phyloP scores from a whole-genome alignment of 441 rosid genomes.

The Viola pubescens region DNA sequence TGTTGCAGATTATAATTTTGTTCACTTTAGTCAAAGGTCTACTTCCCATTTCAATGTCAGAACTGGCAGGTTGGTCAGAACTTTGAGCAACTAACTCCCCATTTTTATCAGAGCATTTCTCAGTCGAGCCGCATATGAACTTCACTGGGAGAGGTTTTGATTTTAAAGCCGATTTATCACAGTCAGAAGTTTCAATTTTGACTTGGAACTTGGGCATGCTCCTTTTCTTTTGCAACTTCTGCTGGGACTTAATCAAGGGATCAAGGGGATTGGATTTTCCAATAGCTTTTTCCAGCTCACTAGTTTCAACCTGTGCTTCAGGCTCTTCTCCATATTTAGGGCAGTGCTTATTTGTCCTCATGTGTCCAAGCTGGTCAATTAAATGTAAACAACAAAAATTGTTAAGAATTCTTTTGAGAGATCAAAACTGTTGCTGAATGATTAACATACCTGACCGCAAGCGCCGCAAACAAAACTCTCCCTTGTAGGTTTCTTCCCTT shows the following conservation, averaged over 20 bases:
- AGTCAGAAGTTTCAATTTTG: slow-evolving; percentile 49
- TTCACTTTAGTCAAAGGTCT: slow-evolving; percentile 49
- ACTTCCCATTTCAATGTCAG: slow-evolving; percentile 43
- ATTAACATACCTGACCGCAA: slow-evolving; percentile 75
- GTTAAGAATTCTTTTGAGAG: slow-evolving; percentile 9
- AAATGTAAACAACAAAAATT: slow-evolving; percentile 14
- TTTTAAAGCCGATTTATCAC: slow-evolving; percentile 48
- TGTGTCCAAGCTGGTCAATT: slow-evolving; percentile 82
- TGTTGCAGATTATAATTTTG: slow-evolving; percentile 68
- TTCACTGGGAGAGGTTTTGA: slow-evolving; percentile 58
- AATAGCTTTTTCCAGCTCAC: slow-evolving; percentile 48
- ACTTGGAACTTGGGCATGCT: slow-evolving; percentile 33
- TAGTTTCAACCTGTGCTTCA: slow-evolving; percentile 47
- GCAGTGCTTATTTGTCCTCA: slow-evolving; percentile 98
- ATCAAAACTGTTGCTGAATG: slow-evolving; percentile 3
- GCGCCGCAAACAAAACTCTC: slow-evolving; percentile 95
- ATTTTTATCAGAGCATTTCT: slow-evolving; percentile 32
- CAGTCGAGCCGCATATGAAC: slow-evolving; percentile 64
- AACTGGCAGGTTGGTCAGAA: slow-evolving; percentile 41
- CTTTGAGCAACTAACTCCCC: slow-evolving; percentile 31
- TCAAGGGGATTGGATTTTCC: slow-evolving; percentile 51
- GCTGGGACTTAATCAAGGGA: slow-evolving; percentile 44
- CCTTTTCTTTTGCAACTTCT: slow-evolving; percentile 57
- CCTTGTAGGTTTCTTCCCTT: slow-evolving; percentile 93
- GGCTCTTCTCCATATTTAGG: slow-evolving; percentile 73